Conservation (phyloP, 1,284 basidiomycete species). For the Porodaedalea pini region DNA sequence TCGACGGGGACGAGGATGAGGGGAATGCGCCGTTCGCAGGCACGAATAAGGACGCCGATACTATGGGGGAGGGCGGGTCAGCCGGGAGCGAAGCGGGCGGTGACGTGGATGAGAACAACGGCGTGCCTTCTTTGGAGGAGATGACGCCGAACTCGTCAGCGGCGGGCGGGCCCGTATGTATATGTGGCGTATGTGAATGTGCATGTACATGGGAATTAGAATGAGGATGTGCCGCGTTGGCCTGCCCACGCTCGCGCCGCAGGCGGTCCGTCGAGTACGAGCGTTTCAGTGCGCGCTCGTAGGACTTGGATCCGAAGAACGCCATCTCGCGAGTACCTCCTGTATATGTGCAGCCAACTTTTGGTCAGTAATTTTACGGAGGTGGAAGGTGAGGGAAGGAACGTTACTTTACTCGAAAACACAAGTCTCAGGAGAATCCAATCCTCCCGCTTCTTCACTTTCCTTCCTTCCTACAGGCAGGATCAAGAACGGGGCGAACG, state of each 20-base stretch:
- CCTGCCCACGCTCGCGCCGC: background rate
- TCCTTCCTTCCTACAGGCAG: background rate
- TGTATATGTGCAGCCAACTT: background rate
- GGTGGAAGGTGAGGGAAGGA: too few relatives aligned
- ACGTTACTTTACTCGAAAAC: background rate
- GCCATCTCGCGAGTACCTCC: slow-evolving; percentile 9
- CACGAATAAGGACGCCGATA: background rate
- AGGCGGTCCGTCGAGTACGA: slow-evolving; percentile 17
- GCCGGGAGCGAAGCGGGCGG: background rate
- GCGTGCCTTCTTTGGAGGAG: background rate
- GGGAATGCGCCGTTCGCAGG: background rate
- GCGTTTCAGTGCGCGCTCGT: slow-evolving; percentile 12
- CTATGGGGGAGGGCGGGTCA: background rate
- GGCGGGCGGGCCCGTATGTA: background rate
- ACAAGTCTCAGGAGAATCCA: background rate
- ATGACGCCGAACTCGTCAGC: slow-evolving; percentile 1
- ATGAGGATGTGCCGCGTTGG: background rate
- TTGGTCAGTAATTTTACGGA: too few relatives aligned
- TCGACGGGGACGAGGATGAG: background rate
- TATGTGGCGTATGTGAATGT: background rate
- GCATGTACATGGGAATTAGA: background rate
- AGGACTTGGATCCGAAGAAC: slow-evolving; percentile 16
- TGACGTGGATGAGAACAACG: background rate
- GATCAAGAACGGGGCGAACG: background rate
- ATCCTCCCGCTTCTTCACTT: background rate